Evolutionary conservation across 345 rosid genomes (phyloP).

Genomic region (Alliaria petiolata): DNA sequence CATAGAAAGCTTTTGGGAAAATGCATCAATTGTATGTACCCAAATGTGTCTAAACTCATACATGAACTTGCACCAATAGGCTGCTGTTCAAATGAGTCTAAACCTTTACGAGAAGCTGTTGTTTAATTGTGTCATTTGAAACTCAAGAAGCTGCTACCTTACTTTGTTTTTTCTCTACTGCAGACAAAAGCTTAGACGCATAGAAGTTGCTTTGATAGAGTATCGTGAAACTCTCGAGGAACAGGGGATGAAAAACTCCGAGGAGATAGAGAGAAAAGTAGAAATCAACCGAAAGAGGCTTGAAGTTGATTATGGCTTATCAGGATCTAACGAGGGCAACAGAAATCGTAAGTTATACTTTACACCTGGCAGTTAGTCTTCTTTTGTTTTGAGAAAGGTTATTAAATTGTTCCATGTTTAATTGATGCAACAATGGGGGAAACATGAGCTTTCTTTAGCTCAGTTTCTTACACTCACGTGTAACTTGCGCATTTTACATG

Average conservation of each 20-base stretch:
- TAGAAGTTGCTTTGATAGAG: conserved; percentile 92
- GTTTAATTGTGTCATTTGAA: background rate
- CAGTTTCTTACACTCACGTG: background rate
- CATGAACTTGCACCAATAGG: background rate
- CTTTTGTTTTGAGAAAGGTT: conserved; percentile 1
- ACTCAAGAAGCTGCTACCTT: background rate
- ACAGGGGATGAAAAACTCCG: conserved; percentile 65
- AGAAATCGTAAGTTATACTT: conserved; percentile 53
- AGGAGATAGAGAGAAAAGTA: conserved; percentile 91
- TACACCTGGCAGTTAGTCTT: background rate
- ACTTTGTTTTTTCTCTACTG: conserved; percentile 16
- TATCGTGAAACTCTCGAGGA: conserved; percentile 96
- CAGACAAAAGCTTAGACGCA: conserved; percentile 86
- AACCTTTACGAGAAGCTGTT: background rate
- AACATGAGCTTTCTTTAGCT: background rate
- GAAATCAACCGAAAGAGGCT: conserved; percentile 70
- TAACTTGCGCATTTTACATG: background rate
- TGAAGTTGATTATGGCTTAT: conserved; percentile 66
- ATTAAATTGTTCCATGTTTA: background rate
- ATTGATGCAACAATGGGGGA: background rate
- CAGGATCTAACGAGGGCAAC: conserved; percentile 27
- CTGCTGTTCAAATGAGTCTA: too few relatives aligned
- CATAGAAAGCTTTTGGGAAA: background rate
- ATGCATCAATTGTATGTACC: background rate
- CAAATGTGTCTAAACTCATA: background rate